Base-by-base conservation (phyloP, 2,329 filamentous ascomycete genomes). In the Aspergillus pseudoglaucus region DNA sequence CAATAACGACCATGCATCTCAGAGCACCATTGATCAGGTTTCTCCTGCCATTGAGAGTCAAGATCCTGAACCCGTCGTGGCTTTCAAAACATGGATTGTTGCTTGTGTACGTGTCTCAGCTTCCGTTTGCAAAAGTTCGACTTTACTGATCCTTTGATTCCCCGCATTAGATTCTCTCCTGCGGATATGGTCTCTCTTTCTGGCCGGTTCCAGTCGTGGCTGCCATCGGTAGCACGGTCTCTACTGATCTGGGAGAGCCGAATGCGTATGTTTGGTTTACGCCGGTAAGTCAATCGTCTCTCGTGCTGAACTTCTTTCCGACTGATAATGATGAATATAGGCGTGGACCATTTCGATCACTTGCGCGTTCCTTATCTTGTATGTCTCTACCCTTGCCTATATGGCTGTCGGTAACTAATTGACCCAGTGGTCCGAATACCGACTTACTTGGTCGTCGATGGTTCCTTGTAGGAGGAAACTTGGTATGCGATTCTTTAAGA, bases 361-460 rank as follows among this genome's bases (percentile, higher is more conserved):
- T 2, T 67, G 71, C 52, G 64, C 62, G 2, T 73, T 73, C 51
- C 68, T 71, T 61, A 61, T 69, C 27, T 68, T 63, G 66, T 54
- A 49, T 47, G 54, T 41, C 20, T 41, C 44, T 17, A n/a, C 12
- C 32, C 12, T 15, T 38, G n/a, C 15, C 9, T 9, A 10, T 37
- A 37, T 30, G 1, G 25, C 10, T 32, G 30, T 40, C n/a, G 18
- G 38, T 45, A 47, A 12, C 15, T 39, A 18, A 39, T 14, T 18
- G 17, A 23, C 22, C 15, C 45, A 56, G 62, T 45, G 66, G 67
- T 32, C 60, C 73, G 5, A 76, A 76, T 56, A 74, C 70, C 9
- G 74, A 77, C 57, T 59, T 76, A 10, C 67, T 76, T 17, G 73
- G 75, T 12, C 68, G 75, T 47, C 63, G 72, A 27, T 75, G 70